Percentiles rank a stretch among this genome's conserved stretches.
These are phyloP conservation scores for Samsoniella hepiali DNA, from an alignment of 2,329 filamentous ascomycete species.

Conservation along the genomic window DNA sequence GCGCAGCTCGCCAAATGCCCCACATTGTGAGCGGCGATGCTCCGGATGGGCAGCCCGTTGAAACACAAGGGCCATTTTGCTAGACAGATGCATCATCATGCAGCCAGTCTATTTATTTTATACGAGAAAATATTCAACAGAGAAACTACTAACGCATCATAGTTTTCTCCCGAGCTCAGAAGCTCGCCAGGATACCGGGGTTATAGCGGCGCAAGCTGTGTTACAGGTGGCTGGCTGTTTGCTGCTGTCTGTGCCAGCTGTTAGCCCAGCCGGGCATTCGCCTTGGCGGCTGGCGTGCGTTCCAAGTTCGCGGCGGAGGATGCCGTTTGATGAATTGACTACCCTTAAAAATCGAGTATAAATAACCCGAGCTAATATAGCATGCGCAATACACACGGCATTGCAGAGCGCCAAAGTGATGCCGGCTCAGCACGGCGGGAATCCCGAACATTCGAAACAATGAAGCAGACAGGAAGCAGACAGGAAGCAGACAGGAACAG, in stretches of 20 bases:
- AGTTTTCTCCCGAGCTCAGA: too few relatives aligned
- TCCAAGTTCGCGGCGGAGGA: background rate
- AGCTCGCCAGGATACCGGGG: too few relatives aligned
- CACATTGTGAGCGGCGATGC: conserved; percentile 1
- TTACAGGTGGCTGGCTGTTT: background rate
- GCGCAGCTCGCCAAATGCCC: background rate
- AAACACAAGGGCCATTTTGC: background rate
- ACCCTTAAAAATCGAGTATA: background rate
- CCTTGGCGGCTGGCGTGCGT: background rate
- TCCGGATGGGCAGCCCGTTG: background rate
- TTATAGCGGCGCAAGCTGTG: too few relatives aligned
- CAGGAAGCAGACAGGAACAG: too few relatives aligned
- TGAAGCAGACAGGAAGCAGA: too few relatives aligned
- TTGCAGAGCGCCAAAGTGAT: background rate
- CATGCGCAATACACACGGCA: background rate
- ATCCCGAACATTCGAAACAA: too few relatives aligned
- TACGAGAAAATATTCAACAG: too few relatives aligned
- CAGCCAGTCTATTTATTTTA: too few relatives aligned
- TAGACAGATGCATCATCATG: too few relatives aligned
- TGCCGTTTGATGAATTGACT: background rate
- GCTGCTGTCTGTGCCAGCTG: background rate
- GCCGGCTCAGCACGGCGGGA: background rate
- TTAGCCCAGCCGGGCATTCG: background rate
- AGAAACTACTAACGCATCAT: too few relatives aligned
- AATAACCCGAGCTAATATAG: background rate